Percentiles rank a stretch among this genome's conserved stretches.
phyloP scores from a whole-genome alignment of 2,329 filamentous ascomycete genomes.

The Lachnellula willkommii region DNA sequence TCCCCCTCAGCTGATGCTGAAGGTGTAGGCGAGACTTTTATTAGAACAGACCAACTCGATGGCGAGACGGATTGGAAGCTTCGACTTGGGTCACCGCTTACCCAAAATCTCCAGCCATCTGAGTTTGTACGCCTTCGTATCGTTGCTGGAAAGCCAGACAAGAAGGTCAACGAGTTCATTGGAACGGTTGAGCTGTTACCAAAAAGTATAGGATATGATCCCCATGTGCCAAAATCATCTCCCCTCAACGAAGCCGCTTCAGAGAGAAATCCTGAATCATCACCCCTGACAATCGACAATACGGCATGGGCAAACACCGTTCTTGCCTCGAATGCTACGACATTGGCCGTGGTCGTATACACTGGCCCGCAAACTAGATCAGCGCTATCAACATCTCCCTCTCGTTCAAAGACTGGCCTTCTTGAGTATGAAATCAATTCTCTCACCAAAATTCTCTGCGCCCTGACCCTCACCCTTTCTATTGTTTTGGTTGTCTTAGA shows the following conservation, averaged over 20 bases:
- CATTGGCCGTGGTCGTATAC: conserved; percentile 86
- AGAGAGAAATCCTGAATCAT: conserved; percentile 44
- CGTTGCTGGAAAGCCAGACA: conserved; percentile 84
- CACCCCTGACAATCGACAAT: conserved; percentile 86
- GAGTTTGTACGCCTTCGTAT: conserved; percentile 68
- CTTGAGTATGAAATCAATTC: conserved; percentile 96
- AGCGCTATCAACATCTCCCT: conserved; percentile 84
- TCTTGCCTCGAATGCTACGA: conserved; percentile 84
- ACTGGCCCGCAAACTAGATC: conserved; percentile 92
- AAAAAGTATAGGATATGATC: conserved; percentile 45
- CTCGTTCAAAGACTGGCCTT: conserved; percentile 87
- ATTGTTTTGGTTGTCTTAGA: conserved; percentile 83
- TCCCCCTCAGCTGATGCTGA: conserved; percentile 27
- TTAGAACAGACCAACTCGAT: conserved; percentile 93
- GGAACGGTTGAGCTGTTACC: conserved; percentile 77
- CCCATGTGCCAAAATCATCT: conserved; percentile 32
- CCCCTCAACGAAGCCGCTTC: conserved; percentile 27
- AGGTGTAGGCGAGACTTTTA: conserved; percentile 76
- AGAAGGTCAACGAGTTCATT: conserved; percentile 88
- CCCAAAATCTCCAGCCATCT: conserved; percentile 67
- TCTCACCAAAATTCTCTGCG: conserved; percentile 90
- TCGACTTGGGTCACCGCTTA: conserved; percentile 77
- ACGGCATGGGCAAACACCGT: conserved; percentile 99
- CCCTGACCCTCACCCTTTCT: conserved; percentile 79
- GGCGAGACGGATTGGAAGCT: conserved; percentile 99